phyloP scores from a whole-genome alignment of 1,139 yeast species.

The Geotrichum siamense region DNA sequence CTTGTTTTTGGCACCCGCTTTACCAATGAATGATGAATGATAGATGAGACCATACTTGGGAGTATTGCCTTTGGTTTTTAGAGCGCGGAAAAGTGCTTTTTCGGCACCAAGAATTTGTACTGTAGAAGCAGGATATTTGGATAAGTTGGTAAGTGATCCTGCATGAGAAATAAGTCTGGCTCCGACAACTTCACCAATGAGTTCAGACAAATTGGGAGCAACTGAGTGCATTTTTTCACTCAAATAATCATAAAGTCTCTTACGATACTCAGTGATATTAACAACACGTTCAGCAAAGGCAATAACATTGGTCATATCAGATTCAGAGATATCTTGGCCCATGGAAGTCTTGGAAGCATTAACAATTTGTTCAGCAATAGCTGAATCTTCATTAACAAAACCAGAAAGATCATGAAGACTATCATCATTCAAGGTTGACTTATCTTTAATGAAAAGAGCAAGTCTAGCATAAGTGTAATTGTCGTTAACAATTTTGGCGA shows the following conservation, averaged over 20 bases:
- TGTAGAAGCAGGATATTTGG: constrained; percentile 98
- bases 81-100: constrained; percentile 96
- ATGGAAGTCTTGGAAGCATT: constrained; percentile 95
- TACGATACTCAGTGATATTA: constrained; percentile 91
- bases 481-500: constrained; percentile 93
- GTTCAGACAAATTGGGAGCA: constrained; percentile 93
- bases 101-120: constrained; percentile 99
- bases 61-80: constrained; percentile 96
- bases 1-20: constrained; percentile 94
- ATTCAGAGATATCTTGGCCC: constrained; percentile 95
- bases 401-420: constrained; percentile 86
- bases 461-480: constrained; percentile 73
- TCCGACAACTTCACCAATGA: constrained; percentile 97
- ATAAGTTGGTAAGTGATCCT: constrained; percentile 87
- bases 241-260: constrained; percentile 80
- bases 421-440: constrained; percentile 76
- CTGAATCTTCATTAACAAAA: constrained; percentile 86
- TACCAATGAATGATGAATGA: constrained; percentile 94
- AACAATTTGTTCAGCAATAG: constrained; percentile 84
- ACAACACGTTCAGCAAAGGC: constrained; percentile 92
- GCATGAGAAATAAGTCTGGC: constrained; percentile 97
- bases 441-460: constrained; percentile 78
- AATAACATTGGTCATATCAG: constrained; percentile 76
- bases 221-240: constrained; percentile 95
- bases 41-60: constrained; percentile 97